Conservation (phyloP, 768 basidiomycete genomes). For the Kockovaella imperatae region DNA sequence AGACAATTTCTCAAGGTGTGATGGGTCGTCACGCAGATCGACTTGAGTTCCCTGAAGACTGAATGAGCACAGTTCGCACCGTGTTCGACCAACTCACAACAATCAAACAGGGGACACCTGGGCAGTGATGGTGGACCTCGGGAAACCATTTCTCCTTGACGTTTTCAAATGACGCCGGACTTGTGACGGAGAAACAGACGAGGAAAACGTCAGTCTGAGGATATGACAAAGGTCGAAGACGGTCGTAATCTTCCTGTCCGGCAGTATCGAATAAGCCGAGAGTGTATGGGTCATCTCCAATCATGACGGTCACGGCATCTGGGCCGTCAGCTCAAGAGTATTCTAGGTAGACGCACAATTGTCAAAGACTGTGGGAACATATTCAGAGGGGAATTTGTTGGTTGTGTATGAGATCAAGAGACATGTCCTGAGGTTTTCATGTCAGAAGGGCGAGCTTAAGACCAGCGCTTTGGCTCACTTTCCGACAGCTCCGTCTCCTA, state of each 20-base stretch:
- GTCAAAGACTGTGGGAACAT: slow-evolving; percentile 79
- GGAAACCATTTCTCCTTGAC: slow-evolving; percentile 99
- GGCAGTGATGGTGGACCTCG: slow-evolving; percentile 99
- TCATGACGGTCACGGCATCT: slow-evolving; percentile 97
- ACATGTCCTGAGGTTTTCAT: slow-evolving; percentile 33
- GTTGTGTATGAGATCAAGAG: slow-evolving; percentile 46
- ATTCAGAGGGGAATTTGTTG: slow-evolving; percentile 59
- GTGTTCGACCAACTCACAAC: slow-evolving; percentile 48
- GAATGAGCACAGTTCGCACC: not conserved
- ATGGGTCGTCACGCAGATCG: slow-evolving; percentile 86
- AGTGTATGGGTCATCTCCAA: slow-evolving; percentile 98
- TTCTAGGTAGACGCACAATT: slow-evolving; percentile 35
- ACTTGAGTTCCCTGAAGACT: slow-evolving; percentile 69
- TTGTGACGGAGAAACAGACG: slow-evolving; percentile 98
- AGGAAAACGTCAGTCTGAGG: slow-evolving; percentile 99
- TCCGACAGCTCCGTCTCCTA: slow-evolving; percentile 49
- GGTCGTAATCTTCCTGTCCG: slow-evolving; percentile 99
- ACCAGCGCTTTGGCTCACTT: slow-evolving; percentile 37
- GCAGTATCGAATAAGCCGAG: slow-evolving; percentile 98
- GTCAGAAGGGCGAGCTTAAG: not conserved
- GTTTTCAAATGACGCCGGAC: slow-evolving; percentile 98
- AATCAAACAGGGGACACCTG: slow-evolving; percentile 96
- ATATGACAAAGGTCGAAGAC: slow-evolving; percentile 96
- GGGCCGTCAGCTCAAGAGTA: slow-evolving; percentile 2
- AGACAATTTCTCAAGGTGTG: slow-evolving; percentile 88